A percentile compares a stretch with the other conserved stretches of the same genome.
phyloP scores from a whole-genome alignment of 495 filamentous ascomycete species.

The Talaromyces borbonicus region DNA sequence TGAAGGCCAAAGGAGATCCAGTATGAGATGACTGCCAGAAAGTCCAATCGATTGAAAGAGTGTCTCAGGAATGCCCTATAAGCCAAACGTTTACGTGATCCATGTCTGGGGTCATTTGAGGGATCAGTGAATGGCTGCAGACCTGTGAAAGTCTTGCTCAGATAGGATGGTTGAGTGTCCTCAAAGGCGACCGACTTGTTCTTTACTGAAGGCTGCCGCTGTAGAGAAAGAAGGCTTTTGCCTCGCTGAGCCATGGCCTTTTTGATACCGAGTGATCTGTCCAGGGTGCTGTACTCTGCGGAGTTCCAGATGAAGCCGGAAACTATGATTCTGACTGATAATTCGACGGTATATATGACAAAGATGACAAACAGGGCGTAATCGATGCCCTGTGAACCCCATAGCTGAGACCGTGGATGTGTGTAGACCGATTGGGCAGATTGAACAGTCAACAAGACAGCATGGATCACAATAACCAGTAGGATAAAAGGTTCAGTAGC shows the following conservation, averaged over 20 bases:
- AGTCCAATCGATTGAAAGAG: slow-evolving; percentile 90
- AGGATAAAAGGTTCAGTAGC: slow-evolving; percentile 82
- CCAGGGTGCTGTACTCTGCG: slow-evolving; percentile 70
- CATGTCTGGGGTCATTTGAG: slow-evolving; percentile 61
- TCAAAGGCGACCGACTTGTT: slow-evolving; percentile 28
- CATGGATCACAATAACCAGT: slow-evolving; percentile 79
- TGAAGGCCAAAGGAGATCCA: slow-evolving; percentile 80
- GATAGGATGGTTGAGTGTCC: slow-evolving; percentile 55
- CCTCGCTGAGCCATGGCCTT: slow-evolving; percentile 67
- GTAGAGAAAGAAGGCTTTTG: slow-evolving; percentile 65
- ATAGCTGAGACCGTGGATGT: slow-evolving; percentile 37
- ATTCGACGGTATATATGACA: slow-evolving; percentile 81
- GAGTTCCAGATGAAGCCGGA: slow-evolving; percentile 89
- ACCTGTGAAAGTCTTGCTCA: slow-evolving; percentile 68
- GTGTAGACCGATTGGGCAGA: slow-evolving; percentile 57
- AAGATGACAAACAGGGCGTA: slow-evolving; percentile 77
- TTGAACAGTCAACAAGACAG: slow-evolving; percentile 76
- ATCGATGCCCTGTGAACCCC: slow-evolving; percentile 64
- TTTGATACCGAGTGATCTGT: slow-evolving; percentile 59
- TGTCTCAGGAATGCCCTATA: slow-evolving; percentile 89
- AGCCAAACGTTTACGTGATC: slow-evolving; percentile 74
- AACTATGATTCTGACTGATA: slow-evolving; percentile 72
- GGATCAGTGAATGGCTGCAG: slow-evolving; percentile 47
- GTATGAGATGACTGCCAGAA: slow-evolving; percentile 89
- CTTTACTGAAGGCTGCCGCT: slow-evolving; percentile 57